phyloP scores from a whole-genome alignment of 2,329 filamentous ascomycete species.

The Colletotrichum coccodes region DNA sequence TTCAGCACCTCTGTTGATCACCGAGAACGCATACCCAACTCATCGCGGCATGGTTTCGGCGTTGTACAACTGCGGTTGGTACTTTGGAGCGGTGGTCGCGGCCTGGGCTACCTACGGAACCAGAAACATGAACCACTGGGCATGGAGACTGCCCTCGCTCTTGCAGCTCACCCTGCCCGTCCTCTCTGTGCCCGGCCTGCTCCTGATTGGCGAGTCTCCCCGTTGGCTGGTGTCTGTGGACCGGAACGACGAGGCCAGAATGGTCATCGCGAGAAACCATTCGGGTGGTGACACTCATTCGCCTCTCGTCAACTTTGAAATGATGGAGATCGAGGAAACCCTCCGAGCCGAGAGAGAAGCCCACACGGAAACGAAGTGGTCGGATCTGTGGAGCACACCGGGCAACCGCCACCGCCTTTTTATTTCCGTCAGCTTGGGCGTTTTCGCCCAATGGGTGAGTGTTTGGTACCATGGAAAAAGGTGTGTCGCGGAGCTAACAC shows the following conservation, averaged over 20 bases:
- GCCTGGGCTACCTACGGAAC: constrained; percentile 40
- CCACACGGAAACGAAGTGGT: constrained; percentile 2
- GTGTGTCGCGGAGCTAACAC: constrained; percentile 28
- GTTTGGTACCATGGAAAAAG: background rate
- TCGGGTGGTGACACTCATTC: constrained; percentile 37
- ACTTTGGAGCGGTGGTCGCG: constrained; percentile 48
- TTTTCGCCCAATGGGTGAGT: constrained; percentile 41
- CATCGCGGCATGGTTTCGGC: constrained; percentile 34
- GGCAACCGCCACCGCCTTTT: constrained; percentile 42
- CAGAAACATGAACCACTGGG: constrained; percentile 9
- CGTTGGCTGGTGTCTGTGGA: constrained; percentile 41
- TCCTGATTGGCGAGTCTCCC: constrained; percentile 41
- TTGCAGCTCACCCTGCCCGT: constrained; percentile 56
- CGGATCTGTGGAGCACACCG: constrained; percentile 34
- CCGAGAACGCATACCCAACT: constrained; percentile 45
- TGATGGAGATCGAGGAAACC: constrained; percentile 37
- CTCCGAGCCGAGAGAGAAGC: constrained; percentile 34
- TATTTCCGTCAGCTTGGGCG: constrained; percentile 40
- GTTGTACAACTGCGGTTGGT: constrained; percentile 33
- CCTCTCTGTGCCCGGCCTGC: constrained; percentile 40
- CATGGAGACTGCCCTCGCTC: constrained; percentile 37
- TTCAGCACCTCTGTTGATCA: constrained; percentile 44
- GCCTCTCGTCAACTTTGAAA: constrained; percentile 35
- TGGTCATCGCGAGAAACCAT: constrained; percentile 38
- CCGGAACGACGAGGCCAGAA: constrained; percentile 39